Percentiles rank a stretch among this genome's conserved stretches.
Conservation (phyloP, 2,329 filamentous ascomycete species). For the Tolypocladium tropicale region DNA sequence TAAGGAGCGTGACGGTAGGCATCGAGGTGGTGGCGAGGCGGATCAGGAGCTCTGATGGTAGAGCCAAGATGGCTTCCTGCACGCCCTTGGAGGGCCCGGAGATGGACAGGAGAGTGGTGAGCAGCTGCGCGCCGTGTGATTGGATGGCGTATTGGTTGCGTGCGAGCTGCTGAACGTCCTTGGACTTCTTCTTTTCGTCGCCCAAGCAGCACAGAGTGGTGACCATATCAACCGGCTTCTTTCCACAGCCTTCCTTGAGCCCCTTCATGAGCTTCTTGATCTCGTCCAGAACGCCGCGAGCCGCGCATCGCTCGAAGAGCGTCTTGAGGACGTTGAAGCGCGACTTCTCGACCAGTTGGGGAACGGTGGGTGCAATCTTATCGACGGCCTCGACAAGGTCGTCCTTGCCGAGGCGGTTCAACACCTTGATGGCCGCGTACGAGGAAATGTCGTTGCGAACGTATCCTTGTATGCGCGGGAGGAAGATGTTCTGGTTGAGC, state of each 20-base stretch:
- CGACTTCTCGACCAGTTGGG: slow-evolving; percentile 61
- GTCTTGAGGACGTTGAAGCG: slow-evolving; percentile 72
- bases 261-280: slow-evolving; percentile 36
- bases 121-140: slow-evolving; percentile 70
- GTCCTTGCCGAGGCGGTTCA: slow-evolving; percentile 78
- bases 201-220: slow-evolving; percentile 39
- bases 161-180: slow-evolving; percentile 25
- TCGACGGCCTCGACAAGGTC: slow-evolving; percentile 67
- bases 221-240: slow-evolving; percentile 35
- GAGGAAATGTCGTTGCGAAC: slow-evolving; percentile 83
- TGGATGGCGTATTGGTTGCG: slow-evolving; percentile 48
- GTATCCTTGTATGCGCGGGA: slow-evolving; percentile 66
- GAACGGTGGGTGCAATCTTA: slow-evolving; percentile 62
- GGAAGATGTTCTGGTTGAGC: slow-evolving; percentile 71
- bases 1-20: slow-evolving; percentile 38
- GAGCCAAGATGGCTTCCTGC: slow-evolving; percentile 58
- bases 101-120: slow-evolving; percentile 67
- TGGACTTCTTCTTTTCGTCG: slow-evolving; percentile 22
- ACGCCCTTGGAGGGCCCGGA: slow-evolving; percentile 63
- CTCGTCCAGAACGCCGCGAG: slow-evolving; percentile 50
- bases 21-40: slow-evolving; percentile 50
- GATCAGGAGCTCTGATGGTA: slow-evolving; percentile 45
- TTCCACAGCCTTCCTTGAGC: slow-evolving; percentile 36
- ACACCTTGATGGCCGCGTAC: slow-evolving; percentile 73
- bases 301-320: slow-evolving; percentile 71